Percentiles rank a stretch among this genome's conserved stretches.
phyloP scores from a whole-genome alignment of 1,284 basidiomycete species.

The Boletus smithii region DNA sequence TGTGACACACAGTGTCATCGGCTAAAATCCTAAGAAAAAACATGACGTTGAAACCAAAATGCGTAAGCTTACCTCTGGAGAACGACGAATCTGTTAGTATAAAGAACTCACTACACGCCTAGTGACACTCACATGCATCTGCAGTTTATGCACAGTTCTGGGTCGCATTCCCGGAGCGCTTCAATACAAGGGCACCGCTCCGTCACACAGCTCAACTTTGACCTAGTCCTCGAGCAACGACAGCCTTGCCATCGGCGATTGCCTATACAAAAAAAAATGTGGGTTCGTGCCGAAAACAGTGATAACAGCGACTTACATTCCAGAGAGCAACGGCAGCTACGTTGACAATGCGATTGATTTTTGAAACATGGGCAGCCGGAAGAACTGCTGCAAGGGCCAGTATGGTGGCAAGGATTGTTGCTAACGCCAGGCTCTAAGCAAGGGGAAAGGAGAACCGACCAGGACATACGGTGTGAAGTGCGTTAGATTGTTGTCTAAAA shows the following conservation, averaged over 20 bases:
- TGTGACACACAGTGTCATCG: constrained; percentile 24
- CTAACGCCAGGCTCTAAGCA: constrained; percentile 22
- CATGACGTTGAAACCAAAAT: not conserved
- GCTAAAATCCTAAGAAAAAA: constrained; percentile 15
- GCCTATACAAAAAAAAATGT: constrained; percentile 28
- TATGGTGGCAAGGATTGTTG: constrained; percentile 38
- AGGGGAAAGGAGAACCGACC: not conserved
- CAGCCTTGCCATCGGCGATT: constrained; percentile 41
- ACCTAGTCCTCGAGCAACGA: constrained; percentile 31
- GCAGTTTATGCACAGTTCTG: constrained; percentile 32
- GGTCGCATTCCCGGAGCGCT: constrained; percentile 42
- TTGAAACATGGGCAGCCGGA: constrained; percentile 36
- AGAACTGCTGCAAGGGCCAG: constrained; percentile 36
- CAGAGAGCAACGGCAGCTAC: constrained; percentile 38
- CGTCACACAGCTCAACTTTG: constrained; percentile 25
- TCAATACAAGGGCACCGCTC: constrained; percentile 38
- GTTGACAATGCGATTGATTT: constrained; percentile 38
- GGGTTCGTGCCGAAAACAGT: not conserved
- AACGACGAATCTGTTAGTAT: not conserved
- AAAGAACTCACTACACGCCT: not conserved
- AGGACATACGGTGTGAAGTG: constrained; percentile 39
- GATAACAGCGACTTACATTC: constrained; percentile 32
- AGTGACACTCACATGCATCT: constrained; percentile 26
- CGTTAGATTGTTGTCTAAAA: constrained; percentile 31
- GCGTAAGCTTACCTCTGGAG: constrained; percentile 26